Percentiles rank a stretch among this genome's conserved stretches.
Conservation (phyloP, 345 rosid species). For the Arabis alpina region DNA sequence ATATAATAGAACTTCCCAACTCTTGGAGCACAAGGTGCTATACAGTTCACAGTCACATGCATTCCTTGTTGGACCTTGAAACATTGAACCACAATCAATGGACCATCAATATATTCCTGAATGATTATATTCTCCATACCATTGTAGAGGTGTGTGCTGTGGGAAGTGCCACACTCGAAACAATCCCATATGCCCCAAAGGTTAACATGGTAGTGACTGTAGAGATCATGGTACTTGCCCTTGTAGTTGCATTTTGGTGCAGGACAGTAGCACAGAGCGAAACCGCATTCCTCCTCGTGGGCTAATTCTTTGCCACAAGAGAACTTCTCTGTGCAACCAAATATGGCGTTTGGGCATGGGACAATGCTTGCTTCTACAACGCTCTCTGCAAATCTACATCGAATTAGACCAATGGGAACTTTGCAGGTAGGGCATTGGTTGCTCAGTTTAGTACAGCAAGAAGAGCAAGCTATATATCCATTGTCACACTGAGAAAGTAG, state of each 20-base stretch:
- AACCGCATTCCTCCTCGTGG: background rate
- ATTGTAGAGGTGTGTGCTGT: accelerated
- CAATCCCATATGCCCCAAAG: background rate
- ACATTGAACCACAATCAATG: conserved; percentile 15
- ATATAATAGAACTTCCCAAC: background rate
- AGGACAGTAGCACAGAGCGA: background rate
- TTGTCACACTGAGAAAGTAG: conserved; percentile 3
- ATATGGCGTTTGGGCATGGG: conserved; percentile 8
- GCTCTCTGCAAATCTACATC: background rate
- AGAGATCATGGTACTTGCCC: background rate
- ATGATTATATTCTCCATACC: background rate
- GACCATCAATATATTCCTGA: background rate
- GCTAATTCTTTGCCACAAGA: background rate
- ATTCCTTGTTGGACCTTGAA: background rate
- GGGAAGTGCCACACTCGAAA: background rate
- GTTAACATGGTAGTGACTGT: background rate
- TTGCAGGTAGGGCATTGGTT: conserved; percentile 4
- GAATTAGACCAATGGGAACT: background rate
- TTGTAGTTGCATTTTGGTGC: background rate
- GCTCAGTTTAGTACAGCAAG: background rate
- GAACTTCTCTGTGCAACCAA: background rate
- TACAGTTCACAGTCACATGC: background rate
- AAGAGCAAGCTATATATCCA: conserved; percentile 22
- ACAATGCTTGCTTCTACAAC: background rate
- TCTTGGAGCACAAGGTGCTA: conserved; percentile 8